Conservation (phyloP, 2,329 filamentous ascomycete species). For the Furcasterigmium sp. region DNA sequence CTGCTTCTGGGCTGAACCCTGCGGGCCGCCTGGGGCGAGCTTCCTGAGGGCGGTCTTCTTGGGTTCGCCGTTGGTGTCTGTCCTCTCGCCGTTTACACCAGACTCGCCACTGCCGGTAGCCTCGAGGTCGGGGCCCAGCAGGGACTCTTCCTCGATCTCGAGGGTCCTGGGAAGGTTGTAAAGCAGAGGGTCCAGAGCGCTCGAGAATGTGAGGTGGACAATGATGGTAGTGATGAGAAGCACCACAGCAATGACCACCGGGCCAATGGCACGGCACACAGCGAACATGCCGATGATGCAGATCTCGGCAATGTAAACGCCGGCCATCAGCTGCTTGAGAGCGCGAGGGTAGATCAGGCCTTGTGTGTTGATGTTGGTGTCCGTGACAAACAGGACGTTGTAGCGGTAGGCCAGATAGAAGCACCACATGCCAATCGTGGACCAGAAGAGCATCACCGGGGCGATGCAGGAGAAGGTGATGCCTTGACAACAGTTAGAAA, state of each 20-base stretch:
- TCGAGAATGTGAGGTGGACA: conserved; percentile 68
- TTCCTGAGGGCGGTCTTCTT: conserved; percentile 13
- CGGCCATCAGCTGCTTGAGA: conserved; percentile 78
- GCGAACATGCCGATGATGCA: conserved; percentile 79
- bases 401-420: conserved; percentile 86
- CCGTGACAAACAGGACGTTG: conserved; percentile 77
- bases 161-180: conserved; percentile 64
- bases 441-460: conserved; percentile 76
- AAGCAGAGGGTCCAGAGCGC: conserved; percentile 66
- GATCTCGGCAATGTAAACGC: conserved; percentile 74
- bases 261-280: conserved; percentile 61
- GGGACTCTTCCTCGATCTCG: conserved; percentile 33
- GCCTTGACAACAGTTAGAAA: conserved; percentile 25
- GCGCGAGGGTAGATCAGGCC: conserved; percentile 85
- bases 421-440: conserved; percentile 67
- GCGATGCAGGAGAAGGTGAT: conserved; percentile 82
- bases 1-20: conserved; percentile 33
- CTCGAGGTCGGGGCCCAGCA: conserved; percentile 11
- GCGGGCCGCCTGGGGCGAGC: conserved; percentile 11
- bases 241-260: conserved; percentile 68
- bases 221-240: conserved; percentile 72
- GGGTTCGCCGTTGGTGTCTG: conserved; percentile 11
- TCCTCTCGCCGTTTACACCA: neutral
- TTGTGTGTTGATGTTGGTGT: conserved; percentile 77
- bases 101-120: conserved; percentile 2